Evolutionary conservation across 2,329 filamentous ascomycete genomes (phyloP).

Genomic region (Aspergillus thermomutatus): DNA sequence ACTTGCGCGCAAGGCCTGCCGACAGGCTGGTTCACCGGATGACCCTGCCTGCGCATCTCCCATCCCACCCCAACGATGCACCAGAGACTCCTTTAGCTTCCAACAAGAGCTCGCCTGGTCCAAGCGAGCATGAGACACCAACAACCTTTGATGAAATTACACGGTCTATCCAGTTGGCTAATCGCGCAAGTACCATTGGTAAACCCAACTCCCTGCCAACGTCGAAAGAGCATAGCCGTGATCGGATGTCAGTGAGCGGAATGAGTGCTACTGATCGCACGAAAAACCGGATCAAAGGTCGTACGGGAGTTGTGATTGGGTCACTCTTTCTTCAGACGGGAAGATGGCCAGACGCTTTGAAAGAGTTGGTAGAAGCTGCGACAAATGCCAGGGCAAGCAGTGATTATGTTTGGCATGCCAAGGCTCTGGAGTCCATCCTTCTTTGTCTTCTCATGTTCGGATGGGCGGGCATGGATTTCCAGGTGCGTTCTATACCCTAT

Average conservation of each 20-base stretch:
- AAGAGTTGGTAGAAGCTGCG: conserved; percentile 77
- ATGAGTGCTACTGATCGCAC: conserved; percentile 75
- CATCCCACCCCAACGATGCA: conserved; percentile 41
- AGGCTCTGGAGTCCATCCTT: conserved; percentile 83
- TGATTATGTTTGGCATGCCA: conserved; percentile 96
- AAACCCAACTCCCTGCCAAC: conserved; percentile 35
- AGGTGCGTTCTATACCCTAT: conserved; percentile 24
- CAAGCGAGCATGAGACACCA: conserved; percentile 41
- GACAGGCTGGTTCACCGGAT: conserved; percentile 67
- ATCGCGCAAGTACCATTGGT: conserved; percentile 37
- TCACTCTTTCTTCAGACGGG: conserved; percentile 86
- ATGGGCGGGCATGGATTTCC: conserved; percentile 79
- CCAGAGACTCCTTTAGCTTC: conserved; percentile 39
- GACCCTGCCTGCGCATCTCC: conserved; percentile 69
- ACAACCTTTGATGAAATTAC: conserved; percentile 56
- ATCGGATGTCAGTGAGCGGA: conserved; percentile 62
- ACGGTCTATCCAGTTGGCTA: conserved; percentile 39
- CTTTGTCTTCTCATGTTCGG: conserved; percentile 78
- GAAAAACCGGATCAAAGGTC: conserved; percentile 75
- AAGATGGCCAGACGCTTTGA: conserved; percentile 83
- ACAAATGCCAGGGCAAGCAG: conserved; percentile 72
- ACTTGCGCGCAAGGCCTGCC: conserved; percentile 37
- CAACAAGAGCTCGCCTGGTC: conserved; percentile 33
- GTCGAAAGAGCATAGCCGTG: conserved; percentile 54
- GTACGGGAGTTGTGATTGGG: conserved; percentile 74